A percentile compares a stretch with the other conserved stretches of the same genome.
Evolutionary conservation across 1,284 basidiomycete species (phyloP).

Genomic region (Ganoderma lucidum): DNA sequence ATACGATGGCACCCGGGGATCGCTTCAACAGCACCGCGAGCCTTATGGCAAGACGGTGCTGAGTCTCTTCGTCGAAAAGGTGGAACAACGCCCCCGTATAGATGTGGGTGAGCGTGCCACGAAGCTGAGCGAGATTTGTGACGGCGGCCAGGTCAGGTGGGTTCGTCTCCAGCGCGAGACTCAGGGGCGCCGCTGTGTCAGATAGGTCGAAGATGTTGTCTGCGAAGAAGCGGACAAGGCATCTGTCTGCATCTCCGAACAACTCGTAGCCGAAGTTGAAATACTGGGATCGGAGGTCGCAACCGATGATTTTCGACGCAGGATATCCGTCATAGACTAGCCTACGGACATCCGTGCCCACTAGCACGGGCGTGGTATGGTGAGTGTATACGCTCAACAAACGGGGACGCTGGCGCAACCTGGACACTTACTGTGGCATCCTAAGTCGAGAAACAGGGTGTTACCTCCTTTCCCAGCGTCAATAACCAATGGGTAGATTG

Average conservation of each 20-base stretch:
- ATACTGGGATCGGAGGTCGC: slow-evolving; percentile 44
- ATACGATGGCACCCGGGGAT: slow-evolving; percentile 37
- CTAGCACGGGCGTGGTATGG: slow-evolving; percentile 24
- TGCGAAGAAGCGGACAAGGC: slow-evolving; percentile 43
- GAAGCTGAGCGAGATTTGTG: slow-evolving; percentile 33
- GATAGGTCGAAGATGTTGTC: slow-evolving; percentile 43
- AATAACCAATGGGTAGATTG: slow-evolving; percentile 39
- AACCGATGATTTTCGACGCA: slow-evolving; percentile 39
- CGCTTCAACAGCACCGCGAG: slow-evolving; percentile 39
- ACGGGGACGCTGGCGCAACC: not conserved
- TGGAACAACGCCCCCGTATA: slow-evolving; percentile 47
- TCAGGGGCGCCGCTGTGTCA: not conserved
- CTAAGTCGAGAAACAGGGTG: slow-evolving; percentile 44
- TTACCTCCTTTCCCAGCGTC: slow-evolving; percentile 34
- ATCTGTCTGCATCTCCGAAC: slow-evolving; percentile 34
- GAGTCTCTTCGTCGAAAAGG: slow-evolving; percentile 46
- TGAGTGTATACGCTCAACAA: not conserved
- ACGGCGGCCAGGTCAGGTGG: slow-evolving; percentile 18
- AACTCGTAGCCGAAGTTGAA: slow-evolving; percentile 44
- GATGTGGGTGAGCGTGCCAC: slow-evolving; percentile 38
- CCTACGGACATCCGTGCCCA: slow-evolving; percentile 47
- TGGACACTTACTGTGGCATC: slow-evolving; percentile 45
- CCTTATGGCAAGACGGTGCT: slow-evolving; percentile 43
- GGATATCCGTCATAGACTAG: slow-evolving; percentile 45
- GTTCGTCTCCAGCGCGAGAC: not conserved